Evolutionary conservation across 371 early-diverging fungal species (phyloP).

Genomic region (Umbelopsis sp.): DNA sequence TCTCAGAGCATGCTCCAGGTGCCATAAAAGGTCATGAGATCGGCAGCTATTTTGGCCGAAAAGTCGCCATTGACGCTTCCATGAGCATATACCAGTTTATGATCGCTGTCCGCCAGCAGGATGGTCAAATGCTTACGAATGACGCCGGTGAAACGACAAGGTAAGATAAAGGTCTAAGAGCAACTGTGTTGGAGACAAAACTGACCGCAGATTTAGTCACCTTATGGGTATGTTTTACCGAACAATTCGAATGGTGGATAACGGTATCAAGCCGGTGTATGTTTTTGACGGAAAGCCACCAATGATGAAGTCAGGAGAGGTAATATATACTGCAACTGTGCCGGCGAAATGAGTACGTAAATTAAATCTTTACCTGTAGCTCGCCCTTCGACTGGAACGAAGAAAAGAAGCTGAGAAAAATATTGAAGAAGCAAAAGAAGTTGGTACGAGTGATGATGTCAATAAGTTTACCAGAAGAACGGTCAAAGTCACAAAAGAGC

Average conservation of each 20-base stretch:
- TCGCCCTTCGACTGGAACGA: conserved; percentile 87
- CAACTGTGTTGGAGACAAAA: background rate
- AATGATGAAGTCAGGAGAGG: conserved; percentile 91
- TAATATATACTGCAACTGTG: conserved; percentile 29
- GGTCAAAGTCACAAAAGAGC: conserved; percentile 94
- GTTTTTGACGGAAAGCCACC: conserved; percentile 99
- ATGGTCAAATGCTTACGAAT: conserved; percentile 90
- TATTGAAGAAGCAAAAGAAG: conserved; percentile 85
- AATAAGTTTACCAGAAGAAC: conserved; percentile 92
- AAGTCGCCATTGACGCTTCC: conserved; percentile 98
- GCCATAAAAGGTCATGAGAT: conserved; percentile 88
- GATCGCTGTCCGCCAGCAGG: conserved; percentile 94
- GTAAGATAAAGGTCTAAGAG: conserved; percentile 31
- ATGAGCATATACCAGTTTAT: conserved; percentile 99
- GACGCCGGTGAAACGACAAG: conserved; percentile 94
- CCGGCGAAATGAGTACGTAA: background rate
- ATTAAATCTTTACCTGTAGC: conserved; percentile 39
- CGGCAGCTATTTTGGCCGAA: conserved; percentile 93
- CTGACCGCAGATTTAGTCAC: conserved; percentile 69
- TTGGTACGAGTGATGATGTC: conserved; percentile 82
- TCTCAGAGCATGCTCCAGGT: conserved; percentile 89
- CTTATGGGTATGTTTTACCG: conserved; percentile 99
- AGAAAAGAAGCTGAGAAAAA: conserved; percentile 85
- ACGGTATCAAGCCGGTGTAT: conserved; percentile 97
- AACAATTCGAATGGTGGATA: conserved; percentile 98